phyloP scores from a whole-genome alignment of 2,329 filamentous ascomycete species.

The Neonectria sp. region DNA sequence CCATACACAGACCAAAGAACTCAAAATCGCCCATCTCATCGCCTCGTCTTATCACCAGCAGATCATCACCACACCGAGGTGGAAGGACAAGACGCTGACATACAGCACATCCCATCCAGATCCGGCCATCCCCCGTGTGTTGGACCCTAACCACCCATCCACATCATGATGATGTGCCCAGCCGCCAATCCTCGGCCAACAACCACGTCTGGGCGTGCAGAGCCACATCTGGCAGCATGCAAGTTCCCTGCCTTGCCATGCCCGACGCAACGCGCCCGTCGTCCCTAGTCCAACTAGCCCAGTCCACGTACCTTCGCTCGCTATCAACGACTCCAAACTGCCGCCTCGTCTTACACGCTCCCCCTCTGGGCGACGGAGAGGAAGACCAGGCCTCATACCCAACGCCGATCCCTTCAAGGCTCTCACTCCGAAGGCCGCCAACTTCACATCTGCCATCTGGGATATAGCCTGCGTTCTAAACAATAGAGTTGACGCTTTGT shows the following conservation, averaged over 20 bases:
- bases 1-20: conserved; percentile 5
- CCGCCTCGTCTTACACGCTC: conserved; percentile 21
- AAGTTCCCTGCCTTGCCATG: conserved; percentile 31
- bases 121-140: conserved; percentile 1
- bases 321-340: conserved; percentile 14
- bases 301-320: conserved; percentile 5
- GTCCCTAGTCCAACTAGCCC: conserved; percentile 12
- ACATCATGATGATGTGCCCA: conserved; percentile 5
- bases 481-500: background rate
- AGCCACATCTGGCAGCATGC: conserved; percentile 36
- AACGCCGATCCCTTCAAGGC: conserved; percentile 38
- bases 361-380: background rate
- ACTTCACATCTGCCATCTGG: conserved; percentile 22
- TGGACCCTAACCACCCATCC: conserved; percentile 3
- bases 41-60: background rate
- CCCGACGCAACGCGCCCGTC: conserved; percentile 20
- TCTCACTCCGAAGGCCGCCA: conserved; percentile 14
- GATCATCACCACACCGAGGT: background rate
- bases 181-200: conserved; percentile 17
- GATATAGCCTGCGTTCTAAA: conserved; percentile 23
- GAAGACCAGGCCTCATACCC: conserved; percentile 28
- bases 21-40: background rate
- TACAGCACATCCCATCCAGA: conserved; percentile 2
- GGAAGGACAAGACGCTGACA: conserved; percentile 5
- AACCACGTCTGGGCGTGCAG: conserved; percentile 32